Percentiles rank a stretch among this genome's conserved stretches.
Conservation (phyloP, 805 yeast species). For the Zygotorulaspora chibaensis region DNA sequence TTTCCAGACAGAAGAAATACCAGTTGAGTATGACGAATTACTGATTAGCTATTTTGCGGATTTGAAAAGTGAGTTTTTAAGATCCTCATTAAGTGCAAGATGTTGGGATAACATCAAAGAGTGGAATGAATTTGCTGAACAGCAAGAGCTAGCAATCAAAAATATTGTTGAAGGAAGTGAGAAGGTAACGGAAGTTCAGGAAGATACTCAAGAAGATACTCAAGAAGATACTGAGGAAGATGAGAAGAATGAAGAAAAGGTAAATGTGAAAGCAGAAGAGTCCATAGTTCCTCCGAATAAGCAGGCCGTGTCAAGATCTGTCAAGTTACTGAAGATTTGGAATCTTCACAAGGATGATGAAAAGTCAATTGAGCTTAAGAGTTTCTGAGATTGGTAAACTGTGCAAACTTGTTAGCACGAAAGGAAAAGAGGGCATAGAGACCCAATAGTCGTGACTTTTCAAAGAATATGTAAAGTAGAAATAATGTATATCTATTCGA, state of each 20-base stretch:
- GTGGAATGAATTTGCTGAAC: conserved; percentile 28
- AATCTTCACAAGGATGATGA: conserved; percentile 3
- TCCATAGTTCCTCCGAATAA: conserved; percentile 24
- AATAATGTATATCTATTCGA: no score
- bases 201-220: conserved; percentile 4
- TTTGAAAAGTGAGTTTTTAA: conserved; percentile 13
- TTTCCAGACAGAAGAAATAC: conserved; percentile 26
- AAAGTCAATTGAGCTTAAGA: conserved; percentile 12
- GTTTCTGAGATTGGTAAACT: conserved; percentile 3
- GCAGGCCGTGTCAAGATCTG: conserved; percentile 22
- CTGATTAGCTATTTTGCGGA: conserved; percentile 28
- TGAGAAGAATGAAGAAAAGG: conserved; percentile 10
- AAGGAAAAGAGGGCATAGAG: no score
- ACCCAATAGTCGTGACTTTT: no score
- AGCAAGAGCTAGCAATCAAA: conserved; percentile 23
- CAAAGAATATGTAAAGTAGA: not conserved
- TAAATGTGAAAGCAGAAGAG: conserved; percentile 6
- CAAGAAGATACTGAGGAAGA: conserved; percentile 11
- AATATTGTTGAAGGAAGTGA: conserved; percentile 21
- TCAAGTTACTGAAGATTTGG: conserved; percentile 19
- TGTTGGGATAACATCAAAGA: conserved; percentile 18
- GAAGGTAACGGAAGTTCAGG: conserved; percentile 6
- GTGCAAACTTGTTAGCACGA: not conserved
- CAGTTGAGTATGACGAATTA: conserved; percentile 26
- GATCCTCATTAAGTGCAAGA: conserved; percentile 19